phyloP scores from a whole-genome alignment of 192 early-diverging fungal genomes.

The Backusella liffmaniae region DNA sequence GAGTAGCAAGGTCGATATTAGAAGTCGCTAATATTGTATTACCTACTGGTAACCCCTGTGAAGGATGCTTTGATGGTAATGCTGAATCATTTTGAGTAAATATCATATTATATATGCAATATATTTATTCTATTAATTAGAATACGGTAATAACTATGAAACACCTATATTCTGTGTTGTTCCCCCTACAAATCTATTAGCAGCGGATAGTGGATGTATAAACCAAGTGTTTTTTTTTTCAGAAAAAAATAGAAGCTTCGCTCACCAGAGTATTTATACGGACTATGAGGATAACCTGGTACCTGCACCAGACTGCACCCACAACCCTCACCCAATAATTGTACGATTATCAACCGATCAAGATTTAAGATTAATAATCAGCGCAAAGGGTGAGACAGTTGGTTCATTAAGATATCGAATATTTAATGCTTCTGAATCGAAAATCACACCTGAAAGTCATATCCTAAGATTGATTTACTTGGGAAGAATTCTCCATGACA shows the following conservation, averaged over 20 bases:
- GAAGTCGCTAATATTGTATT: conserved; percentile 64
- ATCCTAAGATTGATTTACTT: conserved; percentile 48
- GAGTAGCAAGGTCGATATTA: conserved; percentile 61
- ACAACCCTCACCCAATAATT: conserved; percentile 11
- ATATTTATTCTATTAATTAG: neutral
- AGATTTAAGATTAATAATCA: conserved; percentile 20
- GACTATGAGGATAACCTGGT: neutral
- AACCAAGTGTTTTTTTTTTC: neutral
- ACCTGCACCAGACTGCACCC: neutral
- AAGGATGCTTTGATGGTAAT: conserved; percentile 76
- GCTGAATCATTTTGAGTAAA: neutral
- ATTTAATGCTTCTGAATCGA: conserved; percentile 16
- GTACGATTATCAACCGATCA: conserved; percentile 37
- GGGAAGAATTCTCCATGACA: conserved; percentile 43
- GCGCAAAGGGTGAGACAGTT: conserved; percentile 28
- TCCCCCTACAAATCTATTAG: conserved; percentile 53
- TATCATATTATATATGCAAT: neutral
- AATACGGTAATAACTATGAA: conserved; percentile 66
- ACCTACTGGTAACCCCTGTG: conserved; percentile 66
- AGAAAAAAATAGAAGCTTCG: neutral
- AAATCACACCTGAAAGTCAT: conserved; percentile 13
- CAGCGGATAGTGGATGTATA: neutral
- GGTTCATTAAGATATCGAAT: conserved; percentile 29
- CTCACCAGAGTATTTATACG: neutral
- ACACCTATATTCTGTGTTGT: conserved; percentile 68